These are phyloP conservation scores for Mucor sp. DNA, from an alignment of 371 early-diverging fungal genomes.

Conservation along the genomic window DNA sequence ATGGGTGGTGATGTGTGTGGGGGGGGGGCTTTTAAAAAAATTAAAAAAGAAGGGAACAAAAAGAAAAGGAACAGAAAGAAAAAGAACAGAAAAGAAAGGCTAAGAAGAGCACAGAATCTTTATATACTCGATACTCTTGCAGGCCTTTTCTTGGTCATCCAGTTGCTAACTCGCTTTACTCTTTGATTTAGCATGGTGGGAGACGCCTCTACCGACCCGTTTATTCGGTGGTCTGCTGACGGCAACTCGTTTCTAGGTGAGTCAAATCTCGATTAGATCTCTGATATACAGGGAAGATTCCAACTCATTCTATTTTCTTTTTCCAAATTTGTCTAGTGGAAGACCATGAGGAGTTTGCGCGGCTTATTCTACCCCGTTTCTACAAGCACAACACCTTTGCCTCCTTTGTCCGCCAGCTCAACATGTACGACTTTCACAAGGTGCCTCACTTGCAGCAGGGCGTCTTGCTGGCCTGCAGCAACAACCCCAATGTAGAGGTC, in stretches of 20 bases:
- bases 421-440: slow-evolving; percentile 78
- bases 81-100: neutral
- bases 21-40: neutral
- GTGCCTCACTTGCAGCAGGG: slow-evolving; percentile 75
- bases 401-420: slow-evolving; percentile 86
- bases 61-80: slow-evolving; percentile 6
- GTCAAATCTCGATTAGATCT: neutral
- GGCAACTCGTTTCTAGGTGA: slow-evolving; percentile 74
- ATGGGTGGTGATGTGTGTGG: too few species aligned
- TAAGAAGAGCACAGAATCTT: neutral
- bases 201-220: slow-evolving; percentile 60
- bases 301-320: neutral
- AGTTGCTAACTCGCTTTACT: neutral
- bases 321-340: slow-evolving; percentile 40
- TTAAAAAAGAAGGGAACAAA: neutral
- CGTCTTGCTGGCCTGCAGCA: slow-evolving; percentile 47
- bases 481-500: slow-evolving; percentile 26
- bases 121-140: too few species aligned
- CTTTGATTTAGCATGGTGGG: slow-evolving; percentile 63
- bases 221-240: slow-evolving; percentile 75
- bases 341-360: slow-evolving; percentile 77
- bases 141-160: too few species aligned
- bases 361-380: slow-evolving; percentile 67
- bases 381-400: slow-evolving; percentile 88
- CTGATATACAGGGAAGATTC: neutral